These are phyloP conservation scores for Ganoderma lingzhi DNA, from an alignment of 1,284 basidiomycete genomes.

Conservation along the genomic window DNA sequence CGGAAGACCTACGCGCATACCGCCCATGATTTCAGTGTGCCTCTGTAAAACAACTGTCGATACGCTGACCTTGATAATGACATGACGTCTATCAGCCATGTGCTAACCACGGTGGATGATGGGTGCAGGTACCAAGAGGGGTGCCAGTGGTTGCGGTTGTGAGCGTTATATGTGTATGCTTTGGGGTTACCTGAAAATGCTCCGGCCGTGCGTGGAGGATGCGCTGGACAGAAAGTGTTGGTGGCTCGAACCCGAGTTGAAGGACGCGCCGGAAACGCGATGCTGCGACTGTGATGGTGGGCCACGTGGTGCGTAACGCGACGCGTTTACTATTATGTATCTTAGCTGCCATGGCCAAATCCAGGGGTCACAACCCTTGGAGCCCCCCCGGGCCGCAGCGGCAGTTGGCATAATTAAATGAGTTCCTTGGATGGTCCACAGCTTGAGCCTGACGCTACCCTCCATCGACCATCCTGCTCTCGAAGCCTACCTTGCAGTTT, in stretches of 20 bases:
- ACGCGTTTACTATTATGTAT: slow-evolving; percentile 35
- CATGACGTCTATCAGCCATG: slow-evolving; percentile 58
- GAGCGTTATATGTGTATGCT: neutral
- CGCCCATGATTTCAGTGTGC: neutral
- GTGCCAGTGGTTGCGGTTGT: neutral
- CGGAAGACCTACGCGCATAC: slow-evolving; percentile 68
- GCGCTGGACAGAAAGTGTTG: neutral
- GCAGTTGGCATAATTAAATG: neutral
- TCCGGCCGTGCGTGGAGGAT: neutral
- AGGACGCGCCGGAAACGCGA: slow-evolving; percentile 18
- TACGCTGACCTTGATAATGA: slow-evolving; percentile 67
- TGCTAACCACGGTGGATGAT: slow-evolving; percentile 3
- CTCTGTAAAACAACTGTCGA: neutral
- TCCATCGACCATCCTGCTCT: neutral
- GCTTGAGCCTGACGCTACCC: neutral
- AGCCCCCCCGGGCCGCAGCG: neutral
- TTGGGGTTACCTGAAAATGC: too few species aligned
- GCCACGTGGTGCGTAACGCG: slow-evolving; percentile 28
- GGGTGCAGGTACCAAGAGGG: too few species aligned
- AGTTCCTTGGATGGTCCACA: too few species aligned
- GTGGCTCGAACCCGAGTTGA: neutral
- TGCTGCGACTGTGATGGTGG: neutral
- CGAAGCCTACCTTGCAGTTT: too few species aligned
- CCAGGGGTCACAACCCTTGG: slow-evolving; percentile 3
- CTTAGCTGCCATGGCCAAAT: slow-evolving; percentile 14